Evolutionary conservation across 2,329 filamentous ascomycete species (phyloP).

Genomic region (Fusarium vanettenii): DNA sequence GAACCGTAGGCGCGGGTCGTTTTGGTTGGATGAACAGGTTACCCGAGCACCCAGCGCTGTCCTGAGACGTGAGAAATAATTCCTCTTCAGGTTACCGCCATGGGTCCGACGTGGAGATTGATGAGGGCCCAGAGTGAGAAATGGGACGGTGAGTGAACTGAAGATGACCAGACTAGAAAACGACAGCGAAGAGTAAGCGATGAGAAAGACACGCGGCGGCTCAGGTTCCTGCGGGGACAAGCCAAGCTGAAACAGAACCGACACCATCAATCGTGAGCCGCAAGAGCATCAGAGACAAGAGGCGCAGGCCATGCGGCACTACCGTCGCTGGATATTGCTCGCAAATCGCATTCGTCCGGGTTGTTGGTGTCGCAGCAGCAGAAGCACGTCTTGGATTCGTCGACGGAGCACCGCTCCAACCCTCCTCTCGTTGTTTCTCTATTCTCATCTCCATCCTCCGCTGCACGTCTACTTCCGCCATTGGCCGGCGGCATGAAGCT

Average conservation of each 20-base stretch:
- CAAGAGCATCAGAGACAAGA: slow-evolving; percentile 34
- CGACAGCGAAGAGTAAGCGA: slow-evolving; percentile 12
- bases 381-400: slow-evolving; percentile 21
- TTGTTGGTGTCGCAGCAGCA: slow-evolving; percentile 18
- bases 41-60: slow-evolving; percentile 20
- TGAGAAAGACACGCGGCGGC: slow-evolving; percentile 14
- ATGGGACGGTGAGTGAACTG: slow-evolving; percentile 19
- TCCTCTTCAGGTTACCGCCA: slow-evolving; percentile 28
- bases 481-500: slow-evolving; percentile 25
- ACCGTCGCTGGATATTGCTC: slow-evolving; percentile 7
- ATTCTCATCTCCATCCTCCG: slow-evolving; percentile 26
- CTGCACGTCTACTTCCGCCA: slow-evolving; percentile 15
- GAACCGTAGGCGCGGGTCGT: slow-evolving; percentile 19
- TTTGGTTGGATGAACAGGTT: slow-evolving; percentile 26
- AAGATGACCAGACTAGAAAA: background rate
- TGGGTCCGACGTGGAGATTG: slow-evolving; percentile 29
- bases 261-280: slow-evolving; percentile 17
- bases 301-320: slow-evolving; percentile 26
- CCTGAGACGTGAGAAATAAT: slow-evolving; percentile 28
- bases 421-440: background rate
- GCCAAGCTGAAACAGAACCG: slow-evolving; percentile 24
- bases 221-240: slow-evolving; percentile 15
- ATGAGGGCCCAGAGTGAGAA: slow-evolving; percentile 3
- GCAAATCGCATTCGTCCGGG: slow-evolving; percentile 7
- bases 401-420: slow-evolving; percentile 23